Percentiles rank a stretch among this genome's conserved stretches.
Conservation (phyloP, 2,329 filamentous ascomycete genomes). For the Lecanicillium sp. region DNA sequence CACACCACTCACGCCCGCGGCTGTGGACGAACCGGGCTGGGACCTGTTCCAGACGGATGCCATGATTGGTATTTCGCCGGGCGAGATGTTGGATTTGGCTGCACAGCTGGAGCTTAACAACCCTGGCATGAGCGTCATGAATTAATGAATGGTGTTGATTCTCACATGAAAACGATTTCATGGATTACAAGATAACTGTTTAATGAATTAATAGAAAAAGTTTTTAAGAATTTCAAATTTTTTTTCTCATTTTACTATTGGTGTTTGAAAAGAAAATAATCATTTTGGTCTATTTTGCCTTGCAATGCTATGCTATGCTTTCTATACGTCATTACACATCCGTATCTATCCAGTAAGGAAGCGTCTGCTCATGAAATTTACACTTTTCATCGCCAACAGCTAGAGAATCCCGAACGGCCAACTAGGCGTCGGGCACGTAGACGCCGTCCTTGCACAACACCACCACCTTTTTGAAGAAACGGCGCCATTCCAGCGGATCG, state of each 20-base stretch:
- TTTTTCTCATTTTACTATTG: constrained; percentile 1
- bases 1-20: constrained; percentile 8
- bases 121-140: constrained; percentile 1
- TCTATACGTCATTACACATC: neutral
- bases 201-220: no score
- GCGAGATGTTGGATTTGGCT: constrained; percentile 21
- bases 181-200: no score
- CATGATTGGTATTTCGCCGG: constrained; percentile 22
- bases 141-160: no score
- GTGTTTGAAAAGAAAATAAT: no score
- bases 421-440: constrained; percentile 40
- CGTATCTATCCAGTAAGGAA: constrained; percentile 5
- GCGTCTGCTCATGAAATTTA: constrained; percentile 6
- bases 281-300: neutral
- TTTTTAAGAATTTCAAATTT: no score
- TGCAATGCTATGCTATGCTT: constrained; percentile 5
- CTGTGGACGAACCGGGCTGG: constrained; percentile 14
- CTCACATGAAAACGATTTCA: no score
- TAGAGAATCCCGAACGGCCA: constrained; percentile 9
- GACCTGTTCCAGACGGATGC: constrained; percentile 22
- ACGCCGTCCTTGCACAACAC: constrained; percentile 81
- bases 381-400: neutral
- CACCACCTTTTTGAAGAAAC: constrained; percentile 95
- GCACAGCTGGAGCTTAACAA: constrained; percentile 18
- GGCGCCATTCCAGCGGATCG: constrained; percentile 90